Percentiles rank a stretch among this genome's conserved stretches.
phyloP scores from a whole-genome alignment of 768 basidiomycete genomes.

The Naganishia vaughanmartiniae region DNA sequence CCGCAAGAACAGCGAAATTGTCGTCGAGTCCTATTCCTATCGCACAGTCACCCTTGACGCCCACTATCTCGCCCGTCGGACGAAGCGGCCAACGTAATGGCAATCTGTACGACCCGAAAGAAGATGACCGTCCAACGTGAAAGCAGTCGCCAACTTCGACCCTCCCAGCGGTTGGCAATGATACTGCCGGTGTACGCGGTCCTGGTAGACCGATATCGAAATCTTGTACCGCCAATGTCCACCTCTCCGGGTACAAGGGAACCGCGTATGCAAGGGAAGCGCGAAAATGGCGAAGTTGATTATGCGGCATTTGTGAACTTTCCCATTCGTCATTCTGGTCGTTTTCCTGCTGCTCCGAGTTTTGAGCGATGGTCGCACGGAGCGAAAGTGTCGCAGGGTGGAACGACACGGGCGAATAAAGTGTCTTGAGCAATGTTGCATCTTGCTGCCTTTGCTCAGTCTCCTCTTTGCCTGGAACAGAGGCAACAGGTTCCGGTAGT shows the following conservation, averaged over 20 bases:
- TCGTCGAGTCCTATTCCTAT: conserved; percentile 46
- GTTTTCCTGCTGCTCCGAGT: neutral
- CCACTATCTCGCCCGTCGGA: conserved; percentile 37
- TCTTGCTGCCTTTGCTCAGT: neutral
- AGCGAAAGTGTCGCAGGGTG: conserved; percentile 43
- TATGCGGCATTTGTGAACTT: neutral
- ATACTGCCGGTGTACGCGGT: neutral
- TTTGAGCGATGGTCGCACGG: neutral
- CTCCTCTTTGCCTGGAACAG: neutral
- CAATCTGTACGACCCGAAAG: neutral
- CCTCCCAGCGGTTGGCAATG: neutral
- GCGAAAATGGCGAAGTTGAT: conserved; percentile 29
- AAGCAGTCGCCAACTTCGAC: conserved; percentile 32
- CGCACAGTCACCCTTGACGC: conserved; percentile 42
- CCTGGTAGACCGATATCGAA: conserved; percentile 36
- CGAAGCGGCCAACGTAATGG: conserved; percentile 15
- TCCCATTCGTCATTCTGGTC: neutral
- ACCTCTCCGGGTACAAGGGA: conserved; percentile 48
- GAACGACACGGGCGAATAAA: conserved; percentile 48
- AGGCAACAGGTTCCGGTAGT: conserved; percentile 5
- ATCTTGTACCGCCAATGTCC: conserved; percentile 51
- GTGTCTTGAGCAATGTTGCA: conserved; percentile 41
- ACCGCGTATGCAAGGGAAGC: conserved; percentile 47
- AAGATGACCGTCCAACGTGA: neutral
- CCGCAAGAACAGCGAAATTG: conserved; percentile 48